A percentile compares a stretch with the other conserved stretches of the same genome.
Evolutionary conservation across 495 filamentous ascomycete genomes (phyloP).

Genomic region (Jackrogersella multiformis): DNA sequence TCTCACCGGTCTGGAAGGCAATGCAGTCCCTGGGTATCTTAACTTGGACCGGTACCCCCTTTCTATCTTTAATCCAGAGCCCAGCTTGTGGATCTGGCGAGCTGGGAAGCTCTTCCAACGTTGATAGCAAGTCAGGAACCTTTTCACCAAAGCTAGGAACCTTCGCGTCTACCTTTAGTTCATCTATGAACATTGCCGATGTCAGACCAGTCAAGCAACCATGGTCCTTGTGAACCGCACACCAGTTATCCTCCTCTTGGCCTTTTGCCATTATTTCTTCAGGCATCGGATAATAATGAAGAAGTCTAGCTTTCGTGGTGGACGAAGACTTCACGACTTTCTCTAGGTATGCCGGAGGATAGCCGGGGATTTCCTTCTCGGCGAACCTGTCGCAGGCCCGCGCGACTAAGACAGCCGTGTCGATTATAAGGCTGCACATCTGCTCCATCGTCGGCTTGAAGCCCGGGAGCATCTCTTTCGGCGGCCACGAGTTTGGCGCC

Average conservation of each 20-base stretch:
- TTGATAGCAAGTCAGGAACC: slow-evolving; percentile 49
- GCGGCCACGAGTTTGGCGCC: slow-evolving; percentile 85
- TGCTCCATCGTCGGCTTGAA: slow-evolving; percentile 77
- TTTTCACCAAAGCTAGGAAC: slow-evolving; percentile 47
- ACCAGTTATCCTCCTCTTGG: slow-evolving; percentile 89
- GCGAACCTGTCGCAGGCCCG: slow-evolving; percentile 88
- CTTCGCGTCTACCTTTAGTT: slow-evolving; percentile 62
- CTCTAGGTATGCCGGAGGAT: slow-evolving; percentile 82
- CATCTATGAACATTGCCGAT: slow-evolving; percentile 94
- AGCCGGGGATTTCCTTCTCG: slow-evolving; percentile 75
- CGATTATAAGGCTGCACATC: slow-evolving; percentile 85
- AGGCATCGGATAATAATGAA: slow-evolving; percentile 89
- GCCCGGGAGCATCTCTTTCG: slow-evolving; percentile 68
- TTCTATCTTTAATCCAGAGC: slow-evolving; percentile 89
- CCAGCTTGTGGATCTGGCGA: slow-evolving; percentile 87
- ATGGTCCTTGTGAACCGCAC: slow-evolving; percentile 92
- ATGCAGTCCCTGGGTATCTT: slow-evolving; percentile 89
- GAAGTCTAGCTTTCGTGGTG: slow-evolving; percentile 88
- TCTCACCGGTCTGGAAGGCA: slow-evolving; percentile 95
- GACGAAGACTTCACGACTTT: slow-evolving; percentile 83
- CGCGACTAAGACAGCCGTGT: slow-evolving; percentile 87
- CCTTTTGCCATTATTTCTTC: slow-evolving; percentile 35
- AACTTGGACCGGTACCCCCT: slow-evolving; percentile 80
- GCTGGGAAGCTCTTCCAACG: slow-evolving; percentile 71
- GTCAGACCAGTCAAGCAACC: slow-evolving; percentile 95